phyloP scores from a whole-genome alignment of 129 eudicot genomes.

The Artemisia tridentata region DNA sequence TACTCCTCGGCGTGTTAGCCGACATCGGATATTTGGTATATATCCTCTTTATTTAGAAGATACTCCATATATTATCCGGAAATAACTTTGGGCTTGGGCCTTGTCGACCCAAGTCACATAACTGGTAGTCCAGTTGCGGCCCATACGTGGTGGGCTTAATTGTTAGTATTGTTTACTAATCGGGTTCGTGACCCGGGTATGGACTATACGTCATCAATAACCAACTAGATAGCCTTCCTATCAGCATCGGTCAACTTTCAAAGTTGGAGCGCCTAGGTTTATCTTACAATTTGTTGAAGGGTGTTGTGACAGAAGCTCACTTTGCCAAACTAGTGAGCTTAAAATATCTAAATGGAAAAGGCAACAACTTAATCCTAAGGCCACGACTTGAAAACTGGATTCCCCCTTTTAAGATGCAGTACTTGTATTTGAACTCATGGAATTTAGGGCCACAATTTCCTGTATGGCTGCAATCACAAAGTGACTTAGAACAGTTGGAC shows the following conservation, averaged over 20 bases:
- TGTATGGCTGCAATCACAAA: background rate
- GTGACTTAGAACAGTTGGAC: background rate
- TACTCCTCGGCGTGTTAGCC: too few relatives aligned
- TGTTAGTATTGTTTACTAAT: too few relatives aligned
- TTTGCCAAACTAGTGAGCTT: background rate
- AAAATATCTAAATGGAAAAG: background rate
- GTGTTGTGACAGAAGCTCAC: slow-evolving; percentile 4
- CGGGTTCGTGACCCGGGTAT: too few relatives aligned
- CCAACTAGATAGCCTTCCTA: background rate
- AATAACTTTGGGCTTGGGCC: too few relatives aligned
- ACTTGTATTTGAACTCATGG: background rate
- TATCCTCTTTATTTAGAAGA: too few relatives aligned
- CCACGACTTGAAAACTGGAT: background rate
- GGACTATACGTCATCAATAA: too few relatives aligned
- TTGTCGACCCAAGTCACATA: too few relatives aligned
- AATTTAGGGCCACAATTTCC: slow-evolving; percentile 10
- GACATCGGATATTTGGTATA: too few relatives aligned
- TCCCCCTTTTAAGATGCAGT: background rate
- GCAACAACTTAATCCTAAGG: background rate
- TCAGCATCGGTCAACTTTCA: slow-evolving; percentile 16
- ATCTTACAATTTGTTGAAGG: background rate
- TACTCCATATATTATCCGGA: too few relatives aligned
- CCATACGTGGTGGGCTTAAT: too few relatives aligned
- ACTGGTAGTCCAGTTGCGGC: too few relatives aligned
- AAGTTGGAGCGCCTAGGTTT: background rate